These are phyloP conservation scores for Diaporthe citriasiana DNA, from an alignment of 2,329 filamentous ascomycete genomes.

Conservation along the genomic window DNA sequence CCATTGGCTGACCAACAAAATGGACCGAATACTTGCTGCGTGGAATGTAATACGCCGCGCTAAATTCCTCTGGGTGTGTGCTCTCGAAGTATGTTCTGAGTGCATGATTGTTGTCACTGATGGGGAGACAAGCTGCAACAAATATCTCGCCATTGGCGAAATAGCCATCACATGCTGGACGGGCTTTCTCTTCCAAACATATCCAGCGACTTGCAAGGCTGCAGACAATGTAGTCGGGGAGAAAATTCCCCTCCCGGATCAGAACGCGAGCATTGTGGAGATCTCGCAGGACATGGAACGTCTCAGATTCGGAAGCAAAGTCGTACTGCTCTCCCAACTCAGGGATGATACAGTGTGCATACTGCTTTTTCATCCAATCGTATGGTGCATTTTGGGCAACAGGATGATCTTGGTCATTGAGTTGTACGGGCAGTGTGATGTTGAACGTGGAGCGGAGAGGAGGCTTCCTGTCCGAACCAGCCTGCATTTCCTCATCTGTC, in stretches of 20 bases:
- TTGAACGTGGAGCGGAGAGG: not conserved
- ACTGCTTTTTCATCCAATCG: not conserved
- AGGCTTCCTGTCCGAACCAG: not conserved
- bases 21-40: conserved; percentile 16
- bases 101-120: not conserved
- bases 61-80: not conserved
- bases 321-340: conserved; percentile 6
- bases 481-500: not conserved
- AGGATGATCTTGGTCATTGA: accelerated
- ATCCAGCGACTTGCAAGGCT: conserved; percentile 17
- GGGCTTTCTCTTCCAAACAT: not conserved
- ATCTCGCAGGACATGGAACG: not conserved
- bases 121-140: not conserved
- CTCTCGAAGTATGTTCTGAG: not conserved
- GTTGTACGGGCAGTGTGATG: not conserved
- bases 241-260: not conserved
- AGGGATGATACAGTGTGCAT: conserved; percentile 4
- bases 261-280: not conserved
- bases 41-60: not conserved
- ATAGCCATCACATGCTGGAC: conserved; percentile 6
- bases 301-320: not conserved
- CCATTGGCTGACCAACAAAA: not conserved
- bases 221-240: not conserved
- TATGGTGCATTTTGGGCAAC: not conserved
- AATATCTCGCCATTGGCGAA: not conserved